Conservation (phyloP, 805 yeast genomes). For the Phaffomyces thermotolerans region DNA sequence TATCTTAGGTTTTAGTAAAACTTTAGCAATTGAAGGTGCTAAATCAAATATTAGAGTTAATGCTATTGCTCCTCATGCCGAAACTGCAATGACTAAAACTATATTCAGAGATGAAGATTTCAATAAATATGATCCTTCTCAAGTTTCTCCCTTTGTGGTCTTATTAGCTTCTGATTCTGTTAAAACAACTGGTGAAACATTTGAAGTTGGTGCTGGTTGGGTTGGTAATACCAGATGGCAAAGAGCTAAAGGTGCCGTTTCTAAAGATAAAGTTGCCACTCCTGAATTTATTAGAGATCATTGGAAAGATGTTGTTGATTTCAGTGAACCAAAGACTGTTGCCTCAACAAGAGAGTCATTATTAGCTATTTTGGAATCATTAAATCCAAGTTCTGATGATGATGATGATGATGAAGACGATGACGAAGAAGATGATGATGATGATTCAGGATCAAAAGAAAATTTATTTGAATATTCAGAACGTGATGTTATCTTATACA, state of each 20-base stretch:
- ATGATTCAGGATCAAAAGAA: constrained; percentile 38
- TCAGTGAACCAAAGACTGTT: constrained; percentile 45
- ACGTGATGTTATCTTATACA: constrained; percentile 74
- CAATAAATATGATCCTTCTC: constrained; percentile 77
- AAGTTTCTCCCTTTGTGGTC: constrained; percentile 86
- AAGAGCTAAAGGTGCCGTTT: constrained; percentile 78
- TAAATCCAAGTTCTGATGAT: constrained; percentile 33
- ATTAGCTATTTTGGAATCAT: constrained; percentile 65
- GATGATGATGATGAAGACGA: constrained; percentile 30
- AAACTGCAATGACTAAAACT: constrained; percentile 92
- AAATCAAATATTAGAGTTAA: constrained; percentile 69
- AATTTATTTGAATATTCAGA: constrained; percentile 50
- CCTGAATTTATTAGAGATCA: constrained; percentile 68
- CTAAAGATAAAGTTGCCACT: constrained; percentile 34
- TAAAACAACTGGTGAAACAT: constrained; percentile 67
- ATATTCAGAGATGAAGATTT: constrained; percentile 75
- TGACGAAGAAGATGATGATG: constrained; percentile 39
- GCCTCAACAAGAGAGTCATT: constrained; percentile 69
- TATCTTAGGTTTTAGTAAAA: constrained; percentile 74
- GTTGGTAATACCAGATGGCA: constrained; percentile 93
- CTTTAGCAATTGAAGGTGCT: constrained; percentile 88
- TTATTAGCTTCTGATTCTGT: constrained; percentile 69
- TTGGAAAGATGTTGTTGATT: constrained; percentile 63
- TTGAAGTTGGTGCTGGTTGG: constrained; percentile 97
- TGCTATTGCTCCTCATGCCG: constrained; percentile 94